Evolutionary conservation across 2,329 filamentous ascomycete species (phyloP).

Genomic region (Cytospora schulzeri): DNA sequence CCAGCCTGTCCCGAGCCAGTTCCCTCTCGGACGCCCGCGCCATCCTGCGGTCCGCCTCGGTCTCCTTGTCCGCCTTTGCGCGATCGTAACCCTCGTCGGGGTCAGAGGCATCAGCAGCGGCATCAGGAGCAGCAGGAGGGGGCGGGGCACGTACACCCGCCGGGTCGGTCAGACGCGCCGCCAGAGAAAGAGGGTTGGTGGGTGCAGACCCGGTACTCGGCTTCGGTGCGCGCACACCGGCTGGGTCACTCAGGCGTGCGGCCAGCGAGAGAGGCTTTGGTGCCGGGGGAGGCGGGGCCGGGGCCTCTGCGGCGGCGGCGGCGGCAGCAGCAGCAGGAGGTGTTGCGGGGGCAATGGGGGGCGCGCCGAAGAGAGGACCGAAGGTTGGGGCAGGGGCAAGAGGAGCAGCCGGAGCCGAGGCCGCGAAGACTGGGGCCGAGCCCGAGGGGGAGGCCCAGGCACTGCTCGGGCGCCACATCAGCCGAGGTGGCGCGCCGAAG

Average conservation of each 20-base stretch:
- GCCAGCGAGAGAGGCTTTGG: background rate
- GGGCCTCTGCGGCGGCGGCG: background rate
- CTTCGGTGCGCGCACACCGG: background rate
- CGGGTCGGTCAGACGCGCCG: background rate
- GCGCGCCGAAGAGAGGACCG: conserved; percentile 2
- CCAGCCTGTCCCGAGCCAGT: background rate
- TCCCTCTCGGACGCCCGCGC: background rate
- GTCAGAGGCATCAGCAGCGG: background rate
- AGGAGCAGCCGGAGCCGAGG: background rate
- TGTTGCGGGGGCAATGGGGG: background rate
- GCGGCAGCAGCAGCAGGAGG: background rate
- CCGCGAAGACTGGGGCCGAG: background rate
- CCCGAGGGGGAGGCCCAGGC: background rate
- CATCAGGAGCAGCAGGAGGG: no score
- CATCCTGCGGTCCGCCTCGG: background rate
- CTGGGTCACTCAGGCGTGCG: conserved; percentile 1
- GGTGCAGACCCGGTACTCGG: background rate
- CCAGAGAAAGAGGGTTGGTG: background rate
- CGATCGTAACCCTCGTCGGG: background rate
- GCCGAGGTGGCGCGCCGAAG: background rate
- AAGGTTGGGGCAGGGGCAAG: background rate
- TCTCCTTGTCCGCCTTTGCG: background rate
- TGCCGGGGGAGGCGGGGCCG: background rate
- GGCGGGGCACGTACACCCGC: background rate
- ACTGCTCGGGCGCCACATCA: background rate